phyloP scores from a whole-genome alignment of 2,329 filamentous ascomycete genomes.

The Ophiocordyceps unilateralis region DNA sequence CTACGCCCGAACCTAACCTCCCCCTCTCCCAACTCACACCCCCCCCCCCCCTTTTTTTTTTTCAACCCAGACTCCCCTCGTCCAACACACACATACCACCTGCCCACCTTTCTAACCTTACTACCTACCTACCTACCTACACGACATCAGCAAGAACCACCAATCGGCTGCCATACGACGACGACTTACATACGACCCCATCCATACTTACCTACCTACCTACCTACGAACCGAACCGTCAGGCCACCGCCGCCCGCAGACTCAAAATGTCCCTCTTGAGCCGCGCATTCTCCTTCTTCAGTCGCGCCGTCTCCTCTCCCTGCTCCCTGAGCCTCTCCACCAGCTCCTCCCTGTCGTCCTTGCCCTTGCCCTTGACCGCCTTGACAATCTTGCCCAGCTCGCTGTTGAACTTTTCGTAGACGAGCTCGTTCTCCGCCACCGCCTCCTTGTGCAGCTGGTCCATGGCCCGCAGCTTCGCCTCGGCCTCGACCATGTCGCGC shows the following conservation, averaged over 20 bases:
- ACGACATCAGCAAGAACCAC: background rate
- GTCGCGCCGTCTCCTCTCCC: slow-evolving; percentile 56
- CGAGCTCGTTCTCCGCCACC: slow-evolving; percentile 77
- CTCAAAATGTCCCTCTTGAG: slow-evolving; percentile 71
- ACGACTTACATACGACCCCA: no score
- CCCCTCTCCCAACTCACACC: no score
- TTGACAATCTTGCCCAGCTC: slow-evolving; percentile 72
- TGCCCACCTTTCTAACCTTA: no score
- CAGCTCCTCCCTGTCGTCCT: slow-evolving; percentile 66
- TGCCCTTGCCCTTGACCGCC: slow-evolving; percentile 53
- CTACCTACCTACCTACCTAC: background rate
- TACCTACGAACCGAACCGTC: background rate
- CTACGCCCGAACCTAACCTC: no score
- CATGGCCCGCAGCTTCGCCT: slow-evolving; percentile 63
- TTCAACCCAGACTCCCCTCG: background rate
- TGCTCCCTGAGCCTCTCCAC: slow-evolving; percentile 52
- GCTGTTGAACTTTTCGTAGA: slow-evolving; percentile 86
- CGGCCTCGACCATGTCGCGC: slow-evolving; percentile 41
- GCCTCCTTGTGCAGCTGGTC: slow-evolving; percentile 81
- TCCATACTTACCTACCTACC: background rate
- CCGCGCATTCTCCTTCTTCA: slow-evolving; percentile 74
- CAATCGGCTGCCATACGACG: background rate
- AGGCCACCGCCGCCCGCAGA: slow-evolving; percentile 31
- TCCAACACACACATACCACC: background rate
- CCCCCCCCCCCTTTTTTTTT: no score